phyloP scores from a whole-genome alignment of 2,329 filamentous ascomycete species.

The Corinectria fuckeliana region DNA sequence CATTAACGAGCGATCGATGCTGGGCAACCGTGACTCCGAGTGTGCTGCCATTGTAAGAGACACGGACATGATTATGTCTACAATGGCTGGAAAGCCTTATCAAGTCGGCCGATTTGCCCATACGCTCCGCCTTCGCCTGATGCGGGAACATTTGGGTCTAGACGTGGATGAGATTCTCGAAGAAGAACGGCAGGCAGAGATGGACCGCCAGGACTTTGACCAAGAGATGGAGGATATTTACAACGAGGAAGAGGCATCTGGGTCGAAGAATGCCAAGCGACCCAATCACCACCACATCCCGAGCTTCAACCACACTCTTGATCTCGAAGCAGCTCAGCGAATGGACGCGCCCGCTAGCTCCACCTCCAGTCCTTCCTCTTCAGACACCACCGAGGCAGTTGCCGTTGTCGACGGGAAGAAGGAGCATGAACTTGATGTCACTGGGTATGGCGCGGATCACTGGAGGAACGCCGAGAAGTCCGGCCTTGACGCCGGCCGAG shows the following conservation, averaged over 20 bases:
- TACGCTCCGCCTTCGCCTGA: constrained; percentile 87
- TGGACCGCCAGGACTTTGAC: constrained; percentile 64
- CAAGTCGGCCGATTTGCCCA: constrained; percentile 92
- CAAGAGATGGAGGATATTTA: constrained; percentile 70
- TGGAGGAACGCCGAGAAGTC: constrained; percentile 71
- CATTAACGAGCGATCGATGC: constrained; percentile 97
- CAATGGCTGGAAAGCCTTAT: constrained; percentile 89
- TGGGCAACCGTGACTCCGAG: constrained; percentile 91
- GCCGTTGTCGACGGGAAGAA: constrained; percentile 61
- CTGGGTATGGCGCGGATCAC: constrained; percentile 77
- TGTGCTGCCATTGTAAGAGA: constrained; percentile 89
- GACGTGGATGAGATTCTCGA: constrained; percentile 92
- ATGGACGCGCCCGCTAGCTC: constrained; percentile 41
- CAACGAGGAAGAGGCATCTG: constrained; percentile 50
- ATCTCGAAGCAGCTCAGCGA: constrained; percentile 55
- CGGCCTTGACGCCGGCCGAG: constrained; percentile 69
- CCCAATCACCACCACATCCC: constrained; percentile 33
- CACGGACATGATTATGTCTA: constrained; percentile 89
- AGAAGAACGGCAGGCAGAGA: constrained; percentile 73
- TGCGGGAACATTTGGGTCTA: constrained; percentile 96
- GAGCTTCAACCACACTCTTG: constrained; percentile 76
- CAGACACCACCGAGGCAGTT: constrained; percentile 32
- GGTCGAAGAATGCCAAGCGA: constrained; percentile 45
- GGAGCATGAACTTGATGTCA: constrained; percentile 75
- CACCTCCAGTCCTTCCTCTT: constrained; percentile 24